Evolutionary conservation across 257 asterid species (phyloP), one percentile per base, ranked within the genome.

Genomic region (Solanum rostratum): DNA sequence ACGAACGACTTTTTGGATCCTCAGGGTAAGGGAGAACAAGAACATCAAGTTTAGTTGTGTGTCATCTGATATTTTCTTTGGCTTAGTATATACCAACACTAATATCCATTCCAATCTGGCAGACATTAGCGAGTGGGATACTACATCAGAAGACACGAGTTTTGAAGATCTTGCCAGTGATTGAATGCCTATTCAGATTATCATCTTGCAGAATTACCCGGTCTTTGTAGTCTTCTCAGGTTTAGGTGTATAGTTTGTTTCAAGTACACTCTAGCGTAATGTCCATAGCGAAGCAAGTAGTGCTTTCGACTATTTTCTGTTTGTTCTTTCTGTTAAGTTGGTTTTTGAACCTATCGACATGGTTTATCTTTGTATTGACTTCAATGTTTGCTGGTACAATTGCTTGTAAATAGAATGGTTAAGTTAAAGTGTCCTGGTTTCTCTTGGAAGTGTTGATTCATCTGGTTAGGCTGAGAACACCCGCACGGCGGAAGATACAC

Each of bases 141-240:
- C 91, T 50, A 86, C 90, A 84, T 90, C 91, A 12, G 95, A 94
- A 89, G 91, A 91, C 29, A 85, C 89, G 84, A 90, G 92, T 84
- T 89, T 85, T 70, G 92, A 93, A 55, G 95, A 88, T 88, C 92
- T 91, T 55, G 87, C 88, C 85, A 87, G 90, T 84, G 93, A 90
- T 60, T 92, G 88, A 86, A 53, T 80, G 84, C 37, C 55, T 54
- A 55, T 65, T 50, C 27, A 62, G 83, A 50, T 39, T 87, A 76
- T 27, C 45, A 27, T 80, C 79, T 65, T 82, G 62, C 39, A 14
- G 43, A 33, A 50, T 43, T 54, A 30, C 37, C 62, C 66, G 3
- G 41, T 60, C 62, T 49, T 24, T 81, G 27, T 62, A 14, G 15
- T 45, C 52, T 60, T 15, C 22, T 60, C n/a, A 27, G 19, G 73